Percentiles rank a stretch among this genome's conserved stretches.
phyloP scores from a whole-genome alignment of 225 moss, liverwort and hornwort species.

The Lunularia cruciata region DNA sequence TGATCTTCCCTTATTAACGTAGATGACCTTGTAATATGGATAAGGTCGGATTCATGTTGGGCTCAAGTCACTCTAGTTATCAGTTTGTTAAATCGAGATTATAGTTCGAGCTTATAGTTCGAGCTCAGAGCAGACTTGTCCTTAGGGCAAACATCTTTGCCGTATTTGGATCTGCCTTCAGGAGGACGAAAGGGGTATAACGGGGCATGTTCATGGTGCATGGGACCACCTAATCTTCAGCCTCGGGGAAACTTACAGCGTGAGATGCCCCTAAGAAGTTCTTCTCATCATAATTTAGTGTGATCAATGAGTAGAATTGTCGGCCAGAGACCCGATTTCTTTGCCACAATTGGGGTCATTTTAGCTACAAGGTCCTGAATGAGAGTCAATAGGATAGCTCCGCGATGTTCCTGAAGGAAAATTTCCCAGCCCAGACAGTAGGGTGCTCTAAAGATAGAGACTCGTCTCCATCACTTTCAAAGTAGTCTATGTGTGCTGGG shows the following conservation, averaged over 20 bases:
- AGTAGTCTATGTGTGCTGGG: not conserved
- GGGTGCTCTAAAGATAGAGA: slow-evolving; percentile 11
- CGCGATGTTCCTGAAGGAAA: not conserved
- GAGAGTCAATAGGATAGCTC: not conserved
- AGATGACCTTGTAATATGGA: too few species aligned
- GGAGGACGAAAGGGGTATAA: not conserved
- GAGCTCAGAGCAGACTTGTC: too few species aligned
- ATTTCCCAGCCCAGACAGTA: slow-evolving; percentile 3
- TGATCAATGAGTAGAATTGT: not conserved
- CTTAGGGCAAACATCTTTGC: slow-evolving; percentile 1
- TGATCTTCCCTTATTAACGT: too few species aligned
- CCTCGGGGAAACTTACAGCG: not conserved
- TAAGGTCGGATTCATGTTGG: too few species aligned
- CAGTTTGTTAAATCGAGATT: too few species aligned
- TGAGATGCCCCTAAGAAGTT: not conserved
- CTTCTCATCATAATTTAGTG: not conserved
- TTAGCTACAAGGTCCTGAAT: not conserved
- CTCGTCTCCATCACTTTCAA: not conserved
- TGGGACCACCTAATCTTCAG: not conserved
- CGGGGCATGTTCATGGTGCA: not conserved
- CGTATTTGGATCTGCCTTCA: not conserved
- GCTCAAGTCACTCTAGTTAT: too few species aligned
- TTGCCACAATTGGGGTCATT: not conserved
- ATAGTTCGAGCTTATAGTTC: too few species aligned
- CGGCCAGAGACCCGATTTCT: not conserved